These are phyloP conservation scores for Neurospora sp. DNA, from an alignment of 495 filamentous ascomycete genomes.

Conservation along the genomic window DNA sequence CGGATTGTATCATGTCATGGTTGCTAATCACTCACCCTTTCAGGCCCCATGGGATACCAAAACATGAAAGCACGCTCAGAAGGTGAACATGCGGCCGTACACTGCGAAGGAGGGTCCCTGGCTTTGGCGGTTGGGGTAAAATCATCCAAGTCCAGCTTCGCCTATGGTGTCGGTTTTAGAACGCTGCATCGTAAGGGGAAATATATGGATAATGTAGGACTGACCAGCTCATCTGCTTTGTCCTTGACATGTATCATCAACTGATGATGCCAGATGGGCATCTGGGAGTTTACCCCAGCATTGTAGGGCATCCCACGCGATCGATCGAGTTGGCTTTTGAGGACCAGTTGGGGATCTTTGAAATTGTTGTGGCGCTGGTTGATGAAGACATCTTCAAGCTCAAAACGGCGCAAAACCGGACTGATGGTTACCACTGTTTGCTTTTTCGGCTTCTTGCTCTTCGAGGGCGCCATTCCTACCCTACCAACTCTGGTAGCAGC, in stretches of 20 bases:
- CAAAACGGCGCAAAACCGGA: conserved; percentile 7
- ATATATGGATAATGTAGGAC: not conserved
- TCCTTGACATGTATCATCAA: conserved; percentile 27
- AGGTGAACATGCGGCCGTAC: conserved; percentile 3
- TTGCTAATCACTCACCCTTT: not conserved
- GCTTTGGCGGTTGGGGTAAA: conserved; percentile 4
- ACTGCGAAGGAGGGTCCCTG: not conserved
- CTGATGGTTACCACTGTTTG: conserved; percentile 1
- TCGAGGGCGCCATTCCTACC: conserved; percentile 3
- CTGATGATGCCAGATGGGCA: conserved; percentile 9
- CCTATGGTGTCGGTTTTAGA: conserved; percentile 4
- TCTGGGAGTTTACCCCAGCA: conserved; percentile 4
- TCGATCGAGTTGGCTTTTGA: conserved; percentile 15
- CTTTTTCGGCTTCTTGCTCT: not conserved
- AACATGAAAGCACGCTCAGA: conserved; percentile 10
- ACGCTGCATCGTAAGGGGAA: not conserved
- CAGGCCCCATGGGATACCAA: conserved; percentile 4
- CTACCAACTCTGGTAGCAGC: not conserved
- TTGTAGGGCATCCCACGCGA: conserved; percentile 9
- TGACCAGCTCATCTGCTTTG: conserved; percentile 22
- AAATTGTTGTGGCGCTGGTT: conserved; percentile 13
- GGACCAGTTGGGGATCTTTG: conserved; percentile 19
- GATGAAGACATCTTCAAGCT: conserved; percentile 13
- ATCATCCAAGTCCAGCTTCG: conserved; percentile 10
- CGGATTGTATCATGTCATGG: not conserved